phyloP scores from a whole-genome alignment of 148 eudicot genomes.

The Fallopia convolvulus region DNA sequence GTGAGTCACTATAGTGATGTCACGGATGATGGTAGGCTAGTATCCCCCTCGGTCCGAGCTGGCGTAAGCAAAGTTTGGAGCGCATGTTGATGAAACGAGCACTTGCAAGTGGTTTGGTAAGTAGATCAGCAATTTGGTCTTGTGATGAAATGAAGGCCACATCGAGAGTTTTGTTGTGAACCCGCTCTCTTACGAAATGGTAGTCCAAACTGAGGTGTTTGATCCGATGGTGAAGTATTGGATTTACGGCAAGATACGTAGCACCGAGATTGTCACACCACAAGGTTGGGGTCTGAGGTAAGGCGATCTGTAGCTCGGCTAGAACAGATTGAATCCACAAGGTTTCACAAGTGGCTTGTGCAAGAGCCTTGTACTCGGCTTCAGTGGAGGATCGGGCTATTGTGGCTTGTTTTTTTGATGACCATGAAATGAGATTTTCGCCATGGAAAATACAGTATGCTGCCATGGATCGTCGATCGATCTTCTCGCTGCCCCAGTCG shows the following conservation, averaged over 20 bases:
- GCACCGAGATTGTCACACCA: conserved; percentile 5
- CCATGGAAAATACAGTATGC: not conserved
- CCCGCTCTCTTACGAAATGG: too few species aligned
- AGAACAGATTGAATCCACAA: not conserved
- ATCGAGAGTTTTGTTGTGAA: too few species aligned
- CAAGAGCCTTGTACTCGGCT: not conserved
- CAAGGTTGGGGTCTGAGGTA: not conserved
- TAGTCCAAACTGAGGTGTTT: not conserved
- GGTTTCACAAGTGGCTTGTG: not conserved
- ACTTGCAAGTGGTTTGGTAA: too few species aligned
- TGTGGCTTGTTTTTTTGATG: not conserved
- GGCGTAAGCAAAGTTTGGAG: too few species aligned
- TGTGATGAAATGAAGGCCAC: too few species aligned
- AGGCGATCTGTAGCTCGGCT: not conserved
- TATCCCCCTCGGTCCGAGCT: too few species aligned
- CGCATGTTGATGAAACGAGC: too few species aligned
- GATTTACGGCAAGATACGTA: not conserved
- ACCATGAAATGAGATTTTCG: not conserved
- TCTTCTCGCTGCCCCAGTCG: too few species aligned
- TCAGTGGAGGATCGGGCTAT: conserved; percentile 3
- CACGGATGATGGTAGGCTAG: too few species aligned
- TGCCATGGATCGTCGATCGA: too few species aligned
- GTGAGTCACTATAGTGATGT: too few species aligned
- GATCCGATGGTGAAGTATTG: not conserved
- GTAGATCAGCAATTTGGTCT: too few species aligned